Conservation (phyloP, 2,329 filamentous ascomycete genomes). For the Herpotrichia juniperi region DNA sequence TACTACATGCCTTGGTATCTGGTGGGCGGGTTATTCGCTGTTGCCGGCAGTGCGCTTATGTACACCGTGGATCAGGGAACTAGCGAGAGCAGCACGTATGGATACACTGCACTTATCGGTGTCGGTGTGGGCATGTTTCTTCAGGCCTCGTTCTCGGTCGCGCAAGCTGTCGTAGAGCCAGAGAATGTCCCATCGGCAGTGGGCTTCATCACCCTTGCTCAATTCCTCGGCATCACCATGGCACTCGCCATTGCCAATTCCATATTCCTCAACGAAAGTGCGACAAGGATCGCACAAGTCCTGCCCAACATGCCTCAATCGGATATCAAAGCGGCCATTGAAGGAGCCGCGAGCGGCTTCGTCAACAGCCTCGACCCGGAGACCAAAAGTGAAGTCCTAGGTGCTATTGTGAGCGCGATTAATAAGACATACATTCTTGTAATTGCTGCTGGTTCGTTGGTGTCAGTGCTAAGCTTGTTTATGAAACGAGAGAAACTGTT, state of each 20-base stretch:
- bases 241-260: constrained; percentile 16
- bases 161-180: constrained; percentile 14
- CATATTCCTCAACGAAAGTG: constrained; percentile 16
- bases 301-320: constrained; percentile 1
- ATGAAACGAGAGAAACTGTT: constrained; percentile 38
- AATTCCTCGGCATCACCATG: constrained; percentile 17
- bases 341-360: neutral
- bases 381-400: constrained; percentile 24
- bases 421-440: constrained; percentile 36
- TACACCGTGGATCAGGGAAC: constrained; percentile 17
- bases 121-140: constrained; percentile 24
- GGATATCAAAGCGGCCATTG: neutral
- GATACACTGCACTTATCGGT: constrained; percentile 25
- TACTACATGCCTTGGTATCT: constrained; percentile 14
- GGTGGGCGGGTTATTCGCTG: neutral
- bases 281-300: neutral
- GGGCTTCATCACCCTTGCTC: constrained; percentile 20
- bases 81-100: constrained; percentile 22
- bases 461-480: constrained; percentile 20
- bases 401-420: constrained; percentile 38
- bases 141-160: constrained; percentile 17
- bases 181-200: constrained; percentile 14
- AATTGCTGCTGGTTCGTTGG: constrained; percentile 32
- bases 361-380: neutral
- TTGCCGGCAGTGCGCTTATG: constrained; percentile 5